Percentiles rank a stretch among this genome's conserved stretches.
Evolutionary conservation across 306 rosid species (phyloP).

Genomic region (Vachellia collinsii): DNA sequence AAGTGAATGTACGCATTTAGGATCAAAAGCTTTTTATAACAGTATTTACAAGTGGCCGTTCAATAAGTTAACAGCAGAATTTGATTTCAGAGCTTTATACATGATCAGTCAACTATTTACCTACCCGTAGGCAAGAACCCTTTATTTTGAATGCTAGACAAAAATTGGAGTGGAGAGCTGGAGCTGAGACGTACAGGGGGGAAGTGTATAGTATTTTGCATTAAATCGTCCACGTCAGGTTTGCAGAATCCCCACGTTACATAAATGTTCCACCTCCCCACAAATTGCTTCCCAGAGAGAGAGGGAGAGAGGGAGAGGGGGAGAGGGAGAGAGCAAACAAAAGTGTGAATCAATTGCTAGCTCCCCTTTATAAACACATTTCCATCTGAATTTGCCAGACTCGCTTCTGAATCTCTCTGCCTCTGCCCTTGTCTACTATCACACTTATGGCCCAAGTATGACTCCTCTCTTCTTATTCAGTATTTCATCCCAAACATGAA

Average conservation of each 20-base stretch:
- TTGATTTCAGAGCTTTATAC: no score
- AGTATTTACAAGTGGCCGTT: no score
- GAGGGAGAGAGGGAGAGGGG: neutral
- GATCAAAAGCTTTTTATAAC: no score
- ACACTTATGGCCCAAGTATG: constrained; percentile 78
- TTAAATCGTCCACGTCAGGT: constrained; percentile 63
- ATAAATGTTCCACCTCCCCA: constrained; percentile 40
- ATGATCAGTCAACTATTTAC: no score
- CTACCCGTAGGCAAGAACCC: no score
- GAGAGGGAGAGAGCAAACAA: neutral
- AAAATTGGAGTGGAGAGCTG: neutral
- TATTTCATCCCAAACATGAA: neutral
- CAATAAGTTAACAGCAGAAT: no score
- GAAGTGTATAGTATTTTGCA: constrained; percentile 36
- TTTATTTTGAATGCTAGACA: no score
- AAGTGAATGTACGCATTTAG: no score
- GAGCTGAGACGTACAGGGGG: neutral
- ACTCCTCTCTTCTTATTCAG: constrained; percentile 8
- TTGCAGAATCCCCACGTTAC: constrained; percentile 54
- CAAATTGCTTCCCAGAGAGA: constrained; percentile 12
- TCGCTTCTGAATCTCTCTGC: constrained; percentile 36
- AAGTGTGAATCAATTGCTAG: constrained; percentile 26
- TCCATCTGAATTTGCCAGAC: constrained; percentile 21
- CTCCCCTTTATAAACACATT: constrained; percentile 22
- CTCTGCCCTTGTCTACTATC: constrained; percentile 30